phyloP scores from a whole-genome alignment of 768 basidiomycete species.

The Tremella yokohamensis region DNA sequence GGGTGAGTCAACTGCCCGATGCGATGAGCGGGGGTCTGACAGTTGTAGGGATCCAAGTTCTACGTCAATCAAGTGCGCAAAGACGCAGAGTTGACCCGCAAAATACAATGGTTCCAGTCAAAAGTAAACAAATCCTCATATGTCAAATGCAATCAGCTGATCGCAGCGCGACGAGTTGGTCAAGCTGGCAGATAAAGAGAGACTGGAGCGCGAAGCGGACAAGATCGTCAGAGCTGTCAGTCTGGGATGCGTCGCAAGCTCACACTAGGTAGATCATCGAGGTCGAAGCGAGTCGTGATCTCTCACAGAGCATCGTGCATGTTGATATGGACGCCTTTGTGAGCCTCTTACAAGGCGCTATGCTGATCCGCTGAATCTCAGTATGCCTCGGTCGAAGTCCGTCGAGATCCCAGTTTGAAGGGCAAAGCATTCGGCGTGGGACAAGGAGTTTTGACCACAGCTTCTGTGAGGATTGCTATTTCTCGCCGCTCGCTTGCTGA shows the following conservation, averaged over 20 bases:
- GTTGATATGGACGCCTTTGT: constrained; percentile 92
- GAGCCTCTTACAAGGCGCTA: constrained; percentile 53
- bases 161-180: constrained; percentile 46
- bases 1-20: constrained; percentile 45
- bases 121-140: constrained; percentile 37
- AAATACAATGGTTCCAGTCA: constrained; percentile 67
- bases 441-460: constrained; percentile 77
- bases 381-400: constrained; percentile 54
- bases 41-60: constrained; percentile 60
- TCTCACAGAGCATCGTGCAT: constrained; percentile 81
- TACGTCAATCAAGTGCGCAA: constrained; percentile 80
- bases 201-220: constrained; percentile 66
- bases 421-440: constrained; percentile 64
- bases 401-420: constrained; percentile 41
- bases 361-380: constrained; percentile 52
- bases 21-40: not conserved
- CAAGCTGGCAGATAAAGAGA: constrained; percentile 52
- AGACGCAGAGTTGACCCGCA: constrained; percentile 75
- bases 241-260: constrained; percentile 1
- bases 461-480: constrained; percentile 50
- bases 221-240: constrained; percentile 58
- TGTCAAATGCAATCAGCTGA: constrained; percentile 50
- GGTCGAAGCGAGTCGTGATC: constrained; percentile 70
- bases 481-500: constrained; percentile 6
- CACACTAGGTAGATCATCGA: constrained; percentile 55